These are phyloP conservation scores for Oxytropis ochrocephala DNA, from an alignment of 306 rosid species.

Conservation along the genomic window DNA sequence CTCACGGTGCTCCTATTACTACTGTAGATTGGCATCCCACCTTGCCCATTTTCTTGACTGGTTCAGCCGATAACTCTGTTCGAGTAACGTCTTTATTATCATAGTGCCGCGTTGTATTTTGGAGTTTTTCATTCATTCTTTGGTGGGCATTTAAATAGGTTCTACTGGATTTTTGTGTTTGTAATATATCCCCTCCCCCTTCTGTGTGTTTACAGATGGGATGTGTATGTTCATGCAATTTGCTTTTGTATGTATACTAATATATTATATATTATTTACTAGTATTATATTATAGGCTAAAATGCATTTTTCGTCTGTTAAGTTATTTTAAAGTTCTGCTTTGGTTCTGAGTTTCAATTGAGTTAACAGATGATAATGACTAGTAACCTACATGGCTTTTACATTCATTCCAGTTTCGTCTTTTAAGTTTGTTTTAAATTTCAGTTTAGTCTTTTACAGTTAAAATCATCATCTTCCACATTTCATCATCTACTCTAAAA, in stretches of 20 bases:
- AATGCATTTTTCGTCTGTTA: too few relatives aligned
- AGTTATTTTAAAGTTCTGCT: too few relatives aligned
- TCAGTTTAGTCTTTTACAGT: too few relatives aligned
- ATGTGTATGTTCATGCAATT: slow-evolving; percentile 10
- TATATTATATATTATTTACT: too few relatives aligned
- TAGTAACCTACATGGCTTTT: too few relatives aligned
- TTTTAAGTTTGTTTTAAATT: too few relatives aligned
- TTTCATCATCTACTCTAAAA: too few relatives aligned
- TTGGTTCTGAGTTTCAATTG: too few relatives aligned
- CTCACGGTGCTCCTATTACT: slow-evolving; percentile 75
- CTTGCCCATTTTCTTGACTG: slow-evolving; percentile 79
- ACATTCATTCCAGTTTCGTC: too few relatives aligned
- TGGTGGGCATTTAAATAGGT: slow-evolving; percentile 6
- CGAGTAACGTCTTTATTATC: slow-evolving; percentile 63
- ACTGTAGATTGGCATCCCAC: slow-evolving; percentile 98
- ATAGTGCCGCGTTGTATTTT: slow-evolving; percentile 14
- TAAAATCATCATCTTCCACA: too few relatives aligned
- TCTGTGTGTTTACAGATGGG: not conserved
- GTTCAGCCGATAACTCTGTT: slow-evolving; percentile 92
- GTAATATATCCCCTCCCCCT: not conserved
- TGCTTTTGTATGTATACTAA: not conserved
- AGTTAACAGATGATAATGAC: too few relatives aligned
- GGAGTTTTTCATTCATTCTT: slow-evolving; percentile 12
- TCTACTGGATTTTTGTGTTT: not conserved
- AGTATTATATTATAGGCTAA: too few relatives aligned